Base-by-base conservation (phyloP, 2,329 filamentous ascomycete genomes). In the Pseudofabraea citricarpa region DNA sequence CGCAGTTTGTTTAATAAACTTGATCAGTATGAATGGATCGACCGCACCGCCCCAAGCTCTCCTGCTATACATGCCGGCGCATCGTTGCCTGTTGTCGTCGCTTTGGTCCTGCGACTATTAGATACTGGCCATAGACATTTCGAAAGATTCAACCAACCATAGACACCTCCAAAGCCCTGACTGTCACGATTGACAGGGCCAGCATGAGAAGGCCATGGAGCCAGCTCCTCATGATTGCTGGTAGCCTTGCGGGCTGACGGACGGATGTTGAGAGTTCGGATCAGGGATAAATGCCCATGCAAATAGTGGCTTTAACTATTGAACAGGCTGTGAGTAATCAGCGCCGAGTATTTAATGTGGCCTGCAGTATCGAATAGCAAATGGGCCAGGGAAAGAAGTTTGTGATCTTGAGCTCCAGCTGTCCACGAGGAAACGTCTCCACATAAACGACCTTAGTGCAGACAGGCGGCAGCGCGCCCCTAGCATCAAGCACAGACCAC, bases 41-140 rank as follows among this genome's bases (percentile, higher is more conserved):
- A 89, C 78, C 26, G 81, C 78, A 46, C 91, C 91, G 56, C 89
- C 89, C 91, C 91, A 97, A 40, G 85, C 77, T 59, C 81, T 86
- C 62, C 81, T 83, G 69, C 87, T 90, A 72, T 96, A 97, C 90
- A 97, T 96, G 70, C 91, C 79, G 44, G 77, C 72, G 71, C 91
- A 96, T 78, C 85, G 79, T 70, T 95, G 87, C 59, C 81, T 75
- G 60, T 91, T 86, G 26, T 83, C 77, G 40, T 87, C 79, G 43
- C 81, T 79, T 62, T 93, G 76, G 64, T 88, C 84, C 87, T 94
- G 44, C 23, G 22, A 22, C 46, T 12, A 12, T 42, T 23, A 31
- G 16, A 55, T 43, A 59, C 47, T 31, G 27, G 27, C 9, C n/a
- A 8, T 21, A 7, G 20, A 20, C 36, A 15, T 10, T 20, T n/a